These are phyloP conservation scores for Cystobasidium onofrii DNA, from an alignment of 768 basidiomycete genomes.

Conservation along the genomic window DNA sequence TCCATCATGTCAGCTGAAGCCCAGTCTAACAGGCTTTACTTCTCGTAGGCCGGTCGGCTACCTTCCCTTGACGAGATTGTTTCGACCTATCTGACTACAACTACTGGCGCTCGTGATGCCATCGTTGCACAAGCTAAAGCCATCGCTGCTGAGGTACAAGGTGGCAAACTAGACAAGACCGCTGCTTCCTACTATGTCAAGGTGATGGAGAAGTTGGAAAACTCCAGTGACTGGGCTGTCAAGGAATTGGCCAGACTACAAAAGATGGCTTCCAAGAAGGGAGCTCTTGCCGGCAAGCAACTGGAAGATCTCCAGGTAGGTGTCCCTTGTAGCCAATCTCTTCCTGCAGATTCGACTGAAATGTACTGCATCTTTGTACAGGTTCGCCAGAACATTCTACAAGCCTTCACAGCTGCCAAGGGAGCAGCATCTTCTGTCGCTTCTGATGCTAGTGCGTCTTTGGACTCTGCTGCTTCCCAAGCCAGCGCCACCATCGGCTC, in stretches of 20 bases:
- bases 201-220: constrained; percentile 79
- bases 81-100: constrained; percentile 61
- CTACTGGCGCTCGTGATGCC: constrained; percentile 54
- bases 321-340: not conserved
- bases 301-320: constrained; percentile 64
- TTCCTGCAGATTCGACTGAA: no score
- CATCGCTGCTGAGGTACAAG: constrained; percentile 51
- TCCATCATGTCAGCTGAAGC: not conserved
- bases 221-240: constrained; percentile 64
- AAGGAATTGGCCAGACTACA: constrained; percentile 66
- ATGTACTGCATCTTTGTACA: not conserved
- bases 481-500: constrained; percentile 2
- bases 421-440: not conserved
- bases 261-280: constrained; percentile 53
- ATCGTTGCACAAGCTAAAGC: constrained; percentile 60
- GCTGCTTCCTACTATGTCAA: constrained; percentile 68
- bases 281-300: constrained; percentile 59
- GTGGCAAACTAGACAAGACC: constrained; percentile 41
- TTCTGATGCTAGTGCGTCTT: not conserved
- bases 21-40: not conserved
- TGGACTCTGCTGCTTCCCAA: constrained; percentile 8
- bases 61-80: constrained; percentile 70
- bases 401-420: constrained; percentile 19
- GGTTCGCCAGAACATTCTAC: constrained; percentile 29
- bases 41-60: constrained; percentile 66